These are phyloP conservation scores for Gorgonomyces haynaldii DNA, from an alignment of 192 early-diverging fungal genomes.

Conservation along the genomic window DNA sequence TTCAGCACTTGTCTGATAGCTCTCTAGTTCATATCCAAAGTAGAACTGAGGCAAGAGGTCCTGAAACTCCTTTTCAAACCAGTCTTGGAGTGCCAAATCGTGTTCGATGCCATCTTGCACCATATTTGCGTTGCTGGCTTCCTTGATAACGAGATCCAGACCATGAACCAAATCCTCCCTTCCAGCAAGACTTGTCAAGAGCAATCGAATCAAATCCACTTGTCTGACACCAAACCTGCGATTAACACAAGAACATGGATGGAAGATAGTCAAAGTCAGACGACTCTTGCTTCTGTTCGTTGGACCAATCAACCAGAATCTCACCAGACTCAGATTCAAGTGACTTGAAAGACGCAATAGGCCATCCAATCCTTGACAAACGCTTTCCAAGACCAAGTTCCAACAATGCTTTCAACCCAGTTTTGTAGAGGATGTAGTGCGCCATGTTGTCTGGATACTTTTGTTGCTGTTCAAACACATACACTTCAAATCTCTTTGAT, in stretches of 20 bases:
- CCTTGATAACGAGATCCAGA: slow-evolving; percentile 11
- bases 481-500: background rate
- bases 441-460: slow-evolving; percentile 6
- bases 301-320: background rate
- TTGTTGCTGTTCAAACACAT: background rate
- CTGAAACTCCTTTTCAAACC: slow-evolving; percentile 31
- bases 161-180: slow-evolving; percentile 21
- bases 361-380: slow-evolving; percentile 21
- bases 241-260: too few relatives aligned
- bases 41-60: slow-evolving; percentile 13
- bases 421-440: slow-evolving; percentile 33
- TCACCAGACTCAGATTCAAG: slow-evolving; percentile 9
- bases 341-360: slow-evolving; percentile 17
- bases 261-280: slow-evolving; percentile 13
- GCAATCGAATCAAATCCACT: slow-evolving; percentile 32
- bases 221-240: slow-evolving; percentile 29
- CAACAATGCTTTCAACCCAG: slow-evolving; percentile 30
- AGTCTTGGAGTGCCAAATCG: slow-evolving; percentile 25
- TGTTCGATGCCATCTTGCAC: slow-evolving; percentile 16
- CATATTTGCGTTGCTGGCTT: slow-evolving; percentile 23
- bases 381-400: slow-evolving; percentile 31
- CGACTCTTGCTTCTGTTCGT: background rate
- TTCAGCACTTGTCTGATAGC: slow-evolving; percentile 24
- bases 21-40: slow-evolving; percentile 30
- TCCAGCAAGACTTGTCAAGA: slow-evolving; percentile 30